A percentile compares a stretch with the other conserved stretches of the same genome.
phyloP scores from a whole-genome alignment of 306 rosid species.

The Pyrus pyrifolia region DNA sequence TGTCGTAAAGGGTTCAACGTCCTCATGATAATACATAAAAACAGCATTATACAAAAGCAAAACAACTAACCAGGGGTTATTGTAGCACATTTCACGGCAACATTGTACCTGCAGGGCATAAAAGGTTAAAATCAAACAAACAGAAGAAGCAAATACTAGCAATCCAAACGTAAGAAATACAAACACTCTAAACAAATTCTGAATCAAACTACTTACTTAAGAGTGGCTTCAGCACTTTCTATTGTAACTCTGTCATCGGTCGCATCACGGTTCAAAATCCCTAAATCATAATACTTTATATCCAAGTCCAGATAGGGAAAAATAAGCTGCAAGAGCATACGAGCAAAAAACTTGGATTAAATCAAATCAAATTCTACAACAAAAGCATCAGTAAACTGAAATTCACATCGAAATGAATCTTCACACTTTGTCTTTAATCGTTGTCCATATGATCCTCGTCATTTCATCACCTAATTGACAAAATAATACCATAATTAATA shows the following conservation, averaged over 20 bases:
- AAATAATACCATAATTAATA: neutral
- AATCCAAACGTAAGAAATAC: neutral
- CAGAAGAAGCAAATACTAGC: neutral
- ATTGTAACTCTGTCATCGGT: conserved; percentile 82
- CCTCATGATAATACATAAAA: neutral
- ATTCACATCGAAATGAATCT: neutral
- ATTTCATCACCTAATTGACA: conserved; percentile 73
- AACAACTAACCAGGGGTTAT: conserved; percentile 79
- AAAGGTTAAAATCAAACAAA: conserved; percentile 7
- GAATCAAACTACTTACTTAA: conserved; percentile 44
- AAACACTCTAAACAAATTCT: neutral
- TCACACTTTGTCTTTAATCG: conserved; percentile 79
- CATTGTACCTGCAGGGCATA: conserved; percentile 62
- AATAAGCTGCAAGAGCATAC: conserved; percentile 64
- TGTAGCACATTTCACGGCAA: conserved; percentile 96
- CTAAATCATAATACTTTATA: conserved; percentile 85
- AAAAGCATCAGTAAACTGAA: neutral
- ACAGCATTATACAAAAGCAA: conserved; percentile 12
- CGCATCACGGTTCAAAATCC: conserved; percentile 79
- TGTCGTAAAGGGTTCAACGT: neutral
- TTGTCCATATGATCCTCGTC: conserved; percentile 85
- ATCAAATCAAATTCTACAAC: neutral
- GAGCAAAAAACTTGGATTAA: neutral
- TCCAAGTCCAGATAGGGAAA: conserved; percentile 79
- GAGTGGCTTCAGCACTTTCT: conserved; percentile 91